Evolutionary conservation across 2,329 filamentous ascomycete species (phyloP), one percentile per base, ranked within the genome.

Genomic region (Arthrinium phaeospermum): DNA sequence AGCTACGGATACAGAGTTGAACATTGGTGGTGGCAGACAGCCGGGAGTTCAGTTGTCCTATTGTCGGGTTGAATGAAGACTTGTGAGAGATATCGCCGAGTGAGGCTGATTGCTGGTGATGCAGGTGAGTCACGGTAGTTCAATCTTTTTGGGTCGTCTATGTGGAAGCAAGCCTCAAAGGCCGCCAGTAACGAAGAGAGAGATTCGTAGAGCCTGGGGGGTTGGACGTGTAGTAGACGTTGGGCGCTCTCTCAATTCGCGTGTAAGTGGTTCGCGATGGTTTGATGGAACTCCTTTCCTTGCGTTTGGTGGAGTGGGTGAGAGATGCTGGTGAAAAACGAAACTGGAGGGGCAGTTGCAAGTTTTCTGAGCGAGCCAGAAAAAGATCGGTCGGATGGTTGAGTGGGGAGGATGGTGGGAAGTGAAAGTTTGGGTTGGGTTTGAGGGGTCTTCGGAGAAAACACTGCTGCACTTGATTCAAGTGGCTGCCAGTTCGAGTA

Each of bases 351-450:
- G 74, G 57, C 57, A 64, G 30, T 41, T 64, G 34, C 57, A n/a
- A n/a, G 57, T 64, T 64, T 64, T 64, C 30, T 41, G 57, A 4
- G 57, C 34, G 46, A 8, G 46, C 46, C 46, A 10, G 16, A 57
- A 30, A 57, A 73, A 76, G 74, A 73, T 70, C 12, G 68, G 71
- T 51, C 69, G 64, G 67, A 57, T 70, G 37, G 45, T 68, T 70
- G 64, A 71, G 70, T 72, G 68, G 70, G 70, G 67, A 34, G 51
- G 70, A 72, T 16, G 57, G 44, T 53, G 69, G 73, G 67, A 72
- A 73, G 34, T 61, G 27, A 61, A 61, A 61, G 53, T 61, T 61
- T 19, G 30, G 14, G 8, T 37, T 57, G 46, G 22, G n/a, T 22
- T n/a, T 49, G 46, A 27, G 51, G 27, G 51, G 27, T 27, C 30